These are phyloP conservation scores for Skeletonema marinoi DNA, from an alignment of 108 stramenopile genomes.

Conservation along the genomic window DNA sequence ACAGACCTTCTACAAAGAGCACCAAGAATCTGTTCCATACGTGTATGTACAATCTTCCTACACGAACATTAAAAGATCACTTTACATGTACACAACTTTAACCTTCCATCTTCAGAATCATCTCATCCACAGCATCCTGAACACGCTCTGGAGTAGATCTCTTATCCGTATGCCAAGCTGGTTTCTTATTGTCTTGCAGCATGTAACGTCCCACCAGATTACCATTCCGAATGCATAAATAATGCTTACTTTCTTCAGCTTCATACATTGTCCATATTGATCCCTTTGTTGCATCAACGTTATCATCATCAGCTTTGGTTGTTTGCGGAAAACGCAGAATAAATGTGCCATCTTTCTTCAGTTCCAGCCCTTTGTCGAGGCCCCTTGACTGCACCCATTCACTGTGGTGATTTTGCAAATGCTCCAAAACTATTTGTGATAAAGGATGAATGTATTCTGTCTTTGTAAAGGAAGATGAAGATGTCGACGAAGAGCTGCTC, in stretches of 20 bases:
- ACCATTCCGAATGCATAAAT: slow-evolving; percentile 54
- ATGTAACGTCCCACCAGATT: slow-evolving; percentile 58
- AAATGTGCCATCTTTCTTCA: slow-evolving; percentile 79
- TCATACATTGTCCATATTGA: slow-evolving; percentile 76
- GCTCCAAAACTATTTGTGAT: slow-evolving; percentile 77
- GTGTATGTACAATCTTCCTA: too few relatives aligned
- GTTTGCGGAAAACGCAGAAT: slow-evolving; percentile 51
- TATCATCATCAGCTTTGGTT: slow-evolving; percentile 1
- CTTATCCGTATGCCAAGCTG: slow-evolving; percentile 66
- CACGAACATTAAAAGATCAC: too few relatives aligned
- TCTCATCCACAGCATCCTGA: slow-evolving; percentile 66
- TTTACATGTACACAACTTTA: too few relatives aligned
- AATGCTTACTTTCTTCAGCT: slow-evolving; percentile 76
- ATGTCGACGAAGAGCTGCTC: slow-evolving; percentile 1
- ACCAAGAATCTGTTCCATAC: too few relatives aligned
- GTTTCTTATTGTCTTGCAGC: slow-evolving; percentile 78
- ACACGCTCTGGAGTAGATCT: slow-evolving; percentile 61
- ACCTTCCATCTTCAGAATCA: slow-evolving; percentile 55
- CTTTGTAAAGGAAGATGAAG: slow-evolving; percentile 13
- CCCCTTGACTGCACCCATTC: slow-evolving; percentile 58
- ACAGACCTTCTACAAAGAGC: too few relatives aligned
- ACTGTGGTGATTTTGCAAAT: slow-evolving; percentile 61
- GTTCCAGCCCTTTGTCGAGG: slow-evolving; percentile 53
- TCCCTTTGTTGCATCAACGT: not conserved
- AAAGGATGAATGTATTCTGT: slow-evolving; percentile 77